Evolutionary conservation across 108 stramenopile species (phyloP).

Genomic region (Asterionellopsis glacialis): DNA sequence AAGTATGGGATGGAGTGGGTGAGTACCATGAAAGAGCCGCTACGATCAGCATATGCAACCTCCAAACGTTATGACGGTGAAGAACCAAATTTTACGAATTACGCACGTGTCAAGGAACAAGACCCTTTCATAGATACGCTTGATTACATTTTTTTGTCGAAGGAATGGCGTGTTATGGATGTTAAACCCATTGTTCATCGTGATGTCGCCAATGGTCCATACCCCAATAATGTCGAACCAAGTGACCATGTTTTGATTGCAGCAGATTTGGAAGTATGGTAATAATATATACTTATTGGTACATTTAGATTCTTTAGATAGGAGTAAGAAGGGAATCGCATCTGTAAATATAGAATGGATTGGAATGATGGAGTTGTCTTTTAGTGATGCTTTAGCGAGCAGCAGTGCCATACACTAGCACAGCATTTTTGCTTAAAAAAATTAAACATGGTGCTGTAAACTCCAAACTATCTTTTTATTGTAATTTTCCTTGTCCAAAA

Average conservation of each 20-base stretch:
- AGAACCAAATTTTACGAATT: conserved; percentile 93
- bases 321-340: too few relatives aligned
- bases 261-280: conserved; percentile 52
- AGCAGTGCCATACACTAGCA: too few relatives aligned
- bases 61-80: conserved; percentile 12
- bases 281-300: background rate
- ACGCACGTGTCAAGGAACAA: conserved; percentile 62
- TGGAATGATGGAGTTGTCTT: too few relatives aligned
- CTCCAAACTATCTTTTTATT: too few relatives aligned
- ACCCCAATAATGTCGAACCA: conserved; percentile 65
- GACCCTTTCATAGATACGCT: conserved; percentile 88
- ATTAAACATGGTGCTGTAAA: too few relatives aligned
- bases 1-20: conserved; percentile 69
- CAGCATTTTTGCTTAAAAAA: too few relatives aligned
- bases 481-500: too few relatives aligned
- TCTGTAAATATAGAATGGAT: too few relatives aligned
- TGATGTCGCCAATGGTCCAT: conserved; percentile 56
- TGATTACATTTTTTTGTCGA: conserved; percentile 88
- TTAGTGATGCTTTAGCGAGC: too few relatives aligned
- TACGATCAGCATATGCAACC: conserved; percentile 70
- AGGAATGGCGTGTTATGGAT: conserved; percentile 56
- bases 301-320: too few relatives aligned
- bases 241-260: conserved; percentile 84
- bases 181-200: conserved; percentile 37
- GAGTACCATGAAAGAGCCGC: conserved; percentile 28